Conservation (phyloP, 768 basidiomycete species). For the Leucocoprinus birnbaumii region DNA sequence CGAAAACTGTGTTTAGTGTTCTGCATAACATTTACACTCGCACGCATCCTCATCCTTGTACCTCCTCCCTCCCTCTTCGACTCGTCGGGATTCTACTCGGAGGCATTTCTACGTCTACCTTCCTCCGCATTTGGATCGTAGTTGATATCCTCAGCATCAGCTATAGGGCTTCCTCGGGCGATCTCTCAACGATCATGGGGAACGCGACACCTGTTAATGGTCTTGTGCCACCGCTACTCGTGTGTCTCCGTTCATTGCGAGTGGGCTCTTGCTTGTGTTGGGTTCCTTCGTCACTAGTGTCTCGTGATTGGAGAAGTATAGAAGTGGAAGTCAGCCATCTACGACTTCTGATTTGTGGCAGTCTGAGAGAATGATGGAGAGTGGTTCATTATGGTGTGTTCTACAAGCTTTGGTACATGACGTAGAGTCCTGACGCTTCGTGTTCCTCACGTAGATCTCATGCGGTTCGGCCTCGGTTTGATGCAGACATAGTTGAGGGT, state of each 20-base stretch:
- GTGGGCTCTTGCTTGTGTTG: conserved; percentile 50
- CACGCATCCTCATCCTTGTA: conserved; percentile 59
- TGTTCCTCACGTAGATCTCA: conserved; percentile 41
- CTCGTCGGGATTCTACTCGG: conserved; percentile 63
- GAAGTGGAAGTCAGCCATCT: conserved; percentile 36
- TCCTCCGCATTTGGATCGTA: conserved; percentile 78
- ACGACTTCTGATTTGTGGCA: conserved; percentile 43
- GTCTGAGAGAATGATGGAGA: conserved; percentile 48
- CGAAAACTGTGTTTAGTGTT: conserved; percentile 67
- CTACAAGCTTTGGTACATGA: too few species aligned
- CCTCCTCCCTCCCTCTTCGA: conserved; percentile 56
- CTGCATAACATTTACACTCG: conserved; percentile 60
- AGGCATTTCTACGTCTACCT: conserved; percentile 71
- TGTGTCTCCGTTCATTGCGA: conserved; percentile 66
- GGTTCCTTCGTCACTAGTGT: conserved; percentile 54
- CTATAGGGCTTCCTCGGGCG: conserved; percentile 49
- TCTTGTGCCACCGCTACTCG: conserved; percentile 65
- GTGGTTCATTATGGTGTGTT: conserved; percentile 50
- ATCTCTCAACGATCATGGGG: conserved; percentile 69
- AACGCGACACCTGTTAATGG: conserved; percentile 74
- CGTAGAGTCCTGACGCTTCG: not conserved
- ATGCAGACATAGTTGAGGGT: conserved; percentile 83
- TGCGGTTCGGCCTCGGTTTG: conserved; percentile 62
- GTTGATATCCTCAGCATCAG: conserved; percentile 62
- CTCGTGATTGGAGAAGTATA: conserved; percentile 72